Evolutionary conservation across 768 basidiomycete species (phyloP).

Genomic region (Lactarius akahatsu): DNA sequence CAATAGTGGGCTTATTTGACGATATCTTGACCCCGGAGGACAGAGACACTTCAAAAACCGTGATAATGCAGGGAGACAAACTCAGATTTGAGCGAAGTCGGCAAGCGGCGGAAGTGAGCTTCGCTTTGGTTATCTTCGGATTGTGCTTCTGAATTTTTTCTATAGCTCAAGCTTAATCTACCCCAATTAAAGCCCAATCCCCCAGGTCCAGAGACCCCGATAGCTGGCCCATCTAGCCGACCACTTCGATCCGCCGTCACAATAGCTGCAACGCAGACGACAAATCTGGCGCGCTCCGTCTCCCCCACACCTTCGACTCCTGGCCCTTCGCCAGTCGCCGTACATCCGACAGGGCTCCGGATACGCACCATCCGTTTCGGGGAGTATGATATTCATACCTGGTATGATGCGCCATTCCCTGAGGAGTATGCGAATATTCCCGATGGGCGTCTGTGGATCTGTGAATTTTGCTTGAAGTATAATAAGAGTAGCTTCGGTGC

Average conservation of each 20-base stretch:
- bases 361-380: constrained; percentile 92
- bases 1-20: constrained; percentile 70
- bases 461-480: constrained; percentile 97
- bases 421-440: constrained; percentile 94
- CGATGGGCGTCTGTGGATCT: constrained; percentile 92
- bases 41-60: constrained; percentile 70
- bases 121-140: constrained; percentile 16
- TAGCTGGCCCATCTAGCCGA: constrained; percentile 58
- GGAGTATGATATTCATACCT: constrained; percentile 89
- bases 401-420: constrained; percentile 99
- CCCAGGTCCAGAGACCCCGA: constrained; percentile 39
- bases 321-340: constrained; percentile 23
- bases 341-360: constrained; percentile 46
- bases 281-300: constrained; percentile 26
- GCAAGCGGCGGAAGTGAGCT: constrained; percentile 68
- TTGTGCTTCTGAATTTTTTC: not conserved
- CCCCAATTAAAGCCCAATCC: constrained; percentile 52
- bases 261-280: constrained; percentile 36
- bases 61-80: constrained; percentile 60
- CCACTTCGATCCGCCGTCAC: constrained; percentile 61
- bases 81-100: constrained; percentile 71
- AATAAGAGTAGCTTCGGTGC: constrained; percentile 93
- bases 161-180: constrained; percentile 24
- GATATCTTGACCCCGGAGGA: constrained; percentile 70
- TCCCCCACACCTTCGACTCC: constrained; percentile 44